phyloP scores from a whole-genome alignment of 2,329 filamentous ascomycete genomes.

The Pestalotiopsis sp. region DNA sequence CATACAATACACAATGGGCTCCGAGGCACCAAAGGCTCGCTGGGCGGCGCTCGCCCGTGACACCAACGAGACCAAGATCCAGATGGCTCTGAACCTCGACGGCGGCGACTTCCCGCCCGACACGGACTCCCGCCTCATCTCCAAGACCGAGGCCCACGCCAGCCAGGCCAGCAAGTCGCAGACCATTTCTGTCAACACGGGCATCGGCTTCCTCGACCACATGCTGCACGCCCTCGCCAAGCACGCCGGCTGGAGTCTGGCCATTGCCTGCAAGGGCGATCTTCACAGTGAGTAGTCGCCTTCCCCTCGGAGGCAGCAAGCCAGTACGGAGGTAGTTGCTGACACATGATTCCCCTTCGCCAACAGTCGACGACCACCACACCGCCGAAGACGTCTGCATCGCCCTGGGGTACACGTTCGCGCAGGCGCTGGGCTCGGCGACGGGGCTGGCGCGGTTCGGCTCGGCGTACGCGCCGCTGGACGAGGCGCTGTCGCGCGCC shows the following conservation, averaged over 20 bases:
- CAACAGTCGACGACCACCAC: constrained; percentile 93
- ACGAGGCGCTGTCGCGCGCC: constrained; percentile 91
- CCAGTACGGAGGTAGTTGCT: not conserved
- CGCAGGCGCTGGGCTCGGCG: constrained; percentile 74
- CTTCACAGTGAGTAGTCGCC: constrained; percentile 70
- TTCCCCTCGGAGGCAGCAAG: not conserved
- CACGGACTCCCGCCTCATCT: constrained; percentile 58
- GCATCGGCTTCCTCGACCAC: constrained; percentile 97
- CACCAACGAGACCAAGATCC: constrained; percentile 98
- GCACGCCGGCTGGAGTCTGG: constrained; percentile 92
- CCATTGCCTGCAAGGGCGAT: constrained; percentile 82
- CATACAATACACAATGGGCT: constrained; percentile 26
- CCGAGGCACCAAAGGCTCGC: constrained; percentile 47
- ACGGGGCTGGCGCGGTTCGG: constrained; percentile 89
- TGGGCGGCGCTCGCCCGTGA: constrained; percentile 81
- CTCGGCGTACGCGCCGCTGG: constrained; percentile 87
- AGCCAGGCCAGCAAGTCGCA: constrained; percentile 84
- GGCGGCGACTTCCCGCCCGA: constrained; percentile 77
- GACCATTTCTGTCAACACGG: constrained; percentile 85
- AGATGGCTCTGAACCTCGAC: constrained; percentile 90
- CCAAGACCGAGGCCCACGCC: constrained; percentile 69
- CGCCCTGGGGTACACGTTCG: constrained; percentile 85
- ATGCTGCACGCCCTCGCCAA: constrained; percentile 98
- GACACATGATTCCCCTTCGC: not conserved
- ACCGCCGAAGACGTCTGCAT: constrained; percentile 95